These are phyloP conservation scores for Monosporascus sp. DNA, from an alignment of 2,329 filamentous ascomycete genomes.

Conservation along the genomic window DNA sequence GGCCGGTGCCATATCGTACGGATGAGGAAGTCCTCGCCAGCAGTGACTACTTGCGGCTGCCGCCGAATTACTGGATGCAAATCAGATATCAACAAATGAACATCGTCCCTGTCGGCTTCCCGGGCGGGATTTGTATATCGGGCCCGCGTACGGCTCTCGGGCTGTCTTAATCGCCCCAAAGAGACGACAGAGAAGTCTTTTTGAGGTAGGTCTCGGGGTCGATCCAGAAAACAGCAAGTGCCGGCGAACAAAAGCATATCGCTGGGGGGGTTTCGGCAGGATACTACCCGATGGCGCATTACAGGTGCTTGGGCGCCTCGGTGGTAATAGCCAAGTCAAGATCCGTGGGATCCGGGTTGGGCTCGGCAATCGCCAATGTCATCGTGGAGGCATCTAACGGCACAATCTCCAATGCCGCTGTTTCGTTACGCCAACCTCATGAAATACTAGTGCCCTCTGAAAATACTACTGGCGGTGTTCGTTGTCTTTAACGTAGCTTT, in stretches of 20 bases:
- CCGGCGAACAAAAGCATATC: constrained; percentile 20
- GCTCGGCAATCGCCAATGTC: constrained; percentile 26
- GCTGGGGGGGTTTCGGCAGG: constrained; percentile 32
- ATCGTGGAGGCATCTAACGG: constrained; percentile 6
- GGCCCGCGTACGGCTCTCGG: constrained; percentile 25
- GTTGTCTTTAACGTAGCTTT: constrained; percentile 10
- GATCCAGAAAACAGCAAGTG: neutral
- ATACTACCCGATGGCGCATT: constrained; percentile 27
- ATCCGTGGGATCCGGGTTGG: constrained; percentile 38
- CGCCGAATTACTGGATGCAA: constrained; percentile 32
- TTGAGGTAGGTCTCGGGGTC: neutral
- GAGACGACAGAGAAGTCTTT: neutral
- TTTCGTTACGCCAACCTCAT: neutral
- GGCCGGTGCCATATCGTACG: neutral
- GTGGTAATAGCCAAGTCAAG: constrained; percentile 35
- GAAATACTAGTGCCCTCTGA: constrained; percentile 7
- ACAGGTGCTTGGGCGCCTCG: constrained; percentile 28
- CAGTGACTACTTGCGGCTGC: constrained; percentile 13
- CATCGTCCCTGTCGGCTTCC: constrained; percentile 30
- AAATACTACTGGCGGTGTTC: constrained; percentile 16
- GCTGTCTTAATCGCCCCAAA: neutral
- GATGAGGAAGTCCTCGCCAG: neutral
- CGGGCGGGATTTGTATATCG: constrained; percentile 36
- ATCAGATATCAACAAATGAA: constrained; percentile 32
- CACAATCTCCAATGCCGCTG: constrained; percentile 1